Conservation (phyloP, 345 rosid species). For the Atalantia buxifolia region DNA sequence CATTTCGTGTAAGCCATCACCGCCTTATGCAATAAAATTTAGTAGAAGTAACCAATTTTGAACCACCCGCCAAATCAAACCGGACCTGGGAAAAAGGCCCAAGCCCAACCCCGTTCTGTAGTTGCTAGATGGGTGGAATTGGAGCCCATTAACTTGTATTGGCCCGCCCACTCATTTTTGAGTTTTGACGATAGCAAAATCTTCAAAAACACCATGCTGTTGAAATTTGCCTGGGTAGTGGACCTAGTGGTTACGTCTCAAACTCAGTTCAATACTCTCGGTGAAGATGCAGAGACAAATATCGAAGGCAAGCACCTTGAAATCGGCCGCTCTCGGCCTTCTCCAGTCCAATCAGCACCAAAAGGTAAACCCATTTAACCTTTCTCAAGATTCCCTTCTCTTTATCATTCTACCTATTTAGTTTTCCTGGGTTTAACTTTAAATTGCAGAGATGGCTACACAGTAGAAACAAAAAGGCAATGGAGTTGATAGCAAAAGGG, state of each 20-base stretch:
- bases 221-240: background rate
- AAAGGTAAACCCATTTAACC: slow-evolving; percentile 9
- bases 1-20: no score
- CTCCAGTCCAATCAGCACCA: slow-evolving; percentile 19
- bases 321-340: background rate
- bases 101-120: no score
- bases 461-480: slow-evolving; percentile 78
- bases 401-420: background rate
- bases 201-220: no score
- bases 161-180: background rate
- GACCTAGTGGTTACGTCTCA: no score
- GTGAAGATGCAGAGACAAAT: slow-evolving; percentile 1
- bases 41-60: no score
- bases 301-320: slow-evolving; percentile 2
- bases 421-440: slow-evolving; percentile 9
- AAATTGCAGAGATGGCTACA: slow-evolving; percentile 64
- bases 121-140: no score
- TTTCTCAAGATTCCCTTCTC: background rate
- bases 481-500: slow-evolving; percentile 87
- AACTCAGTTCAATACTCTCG: background rate
- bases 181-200: no score
- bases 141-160: background rate
- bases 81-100: no score
- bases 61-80: no score
- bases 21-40: no score